phyloP scores from a whole-genome alignment of 495 filamentous ascomycete genomes.

The Tuber melanosporum region DNA sequence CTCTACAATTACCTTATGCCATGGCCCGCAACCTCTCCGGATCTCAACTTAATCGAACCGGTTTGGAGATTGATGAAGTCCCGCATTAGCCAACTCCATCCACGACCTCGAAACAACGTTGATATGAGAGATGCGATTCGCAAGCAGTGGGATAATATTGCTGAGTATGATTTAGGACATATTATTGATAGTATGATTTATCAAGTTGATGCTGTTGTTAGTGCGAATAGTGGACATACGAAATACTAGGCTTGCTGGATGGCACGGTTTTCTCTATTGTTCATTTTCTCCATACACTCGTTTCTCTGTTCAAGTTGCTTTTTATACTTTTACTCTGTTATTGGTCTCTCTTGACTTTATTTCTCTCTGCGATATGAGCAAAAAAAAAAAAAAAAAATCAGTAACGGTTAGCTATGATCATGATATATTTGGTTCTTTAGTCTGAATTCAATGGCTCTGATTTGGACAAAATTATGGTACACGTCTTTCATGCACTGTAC shows the following conservation, averaged over 20 bases:
- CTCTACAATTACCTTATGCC: not conserved
- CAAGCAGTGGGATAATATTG: no score
- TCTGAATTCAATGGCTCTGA: not conserved
- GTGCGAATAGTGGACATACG: not conserved
- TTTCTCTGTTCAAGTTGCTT: no score
- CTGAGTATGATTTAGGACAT: no score
- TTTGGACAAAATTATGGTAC: no score
- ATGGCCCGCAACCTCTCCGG: not conserved
- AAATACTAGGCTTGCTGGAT: no score
- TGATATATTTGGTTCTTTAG: not conserved
- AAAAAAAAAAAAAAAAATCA: no score
- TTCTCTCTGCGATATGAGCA: no score
- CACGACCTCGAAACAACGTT: not conserved
- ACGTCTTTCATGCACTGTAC: no score
- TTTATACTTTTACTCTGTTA: no score
- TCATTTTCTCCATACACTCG: no score
- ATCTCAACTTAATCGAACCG: not conserved
- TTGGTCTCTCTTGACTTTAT: no score
- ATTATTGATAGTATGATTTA: not conserved
- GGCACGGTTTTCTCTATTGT: no score
- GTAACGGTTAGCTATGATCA: not conserved
- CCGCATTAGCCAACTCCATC: not conserved
- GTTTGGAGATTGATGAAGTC: not conserved
- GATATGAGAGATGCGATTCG: not conserved
- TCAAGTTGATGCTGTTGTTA: not conserved